Evolutionary conservation across 2,329 filamentous ascomycete species (phyloP), one percentile per base, ranked within the genome.

Genomic region (Alternaria tenuissima): DNA sequence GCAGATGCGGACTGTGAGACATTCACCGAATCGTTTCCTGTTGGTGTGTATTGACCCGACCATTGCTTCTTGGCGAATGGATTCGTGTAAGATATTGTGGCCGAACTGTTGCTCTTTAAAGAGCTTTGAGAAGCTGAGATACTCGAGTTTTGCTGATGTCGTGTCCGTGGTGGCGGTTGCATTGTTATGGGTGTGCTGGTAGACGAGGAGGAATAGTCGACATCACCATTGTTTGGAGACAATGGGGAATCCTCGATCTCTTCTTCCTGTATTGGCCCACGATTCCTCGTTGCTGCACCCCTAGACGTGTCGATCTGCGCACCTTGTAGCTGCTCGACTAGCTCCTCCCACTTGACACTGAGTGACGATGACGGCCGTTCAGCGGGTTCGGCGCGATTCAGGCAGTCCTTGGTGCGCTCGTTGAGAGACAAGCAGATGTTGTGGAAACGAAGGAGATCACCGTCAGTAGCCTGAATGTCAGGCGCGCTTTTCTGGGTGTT

Each of bases 331-430:
- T 80, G 77, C 62, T 85, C 83, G 18, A 85, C 82, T 12, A 86
- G 75, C 57, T 85, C 84, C 63, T 85, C 83, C 83, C 83, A 86
- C 30, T 82, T 80, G 53, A 83, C 79, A 51, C 80, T 82, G 8
- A 83, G 70, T 7, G 77, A 79, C 28, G 82, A 84, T 28, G 78
- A 79, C 2, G 84, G 84, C 6, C 83, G 78, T 68, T 85, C 84
- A 1, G 83, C 84, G 22, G 83, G 79, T 66, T 86, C 84, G 1
- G 84, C 84, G 20, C 82, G 79, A 55, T 81, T 81, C 11, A 86
- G 70, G 61, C 83, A 85, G 52, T 83, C 82, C 49, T 80, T 77
- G 20, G 84, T 85, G 5, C 83, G 80, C 24, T 80, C 76, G 42
- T 81, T 79, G 12, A 86, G 78, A 14, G 76, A 76, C 9, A 80